Percentiles rank a stretch among this genome's conserved stretches.
phyloP scores from a whole-genome alignment of 148 eudicot genomes.

The Gaultheria prostrata region DNA sequence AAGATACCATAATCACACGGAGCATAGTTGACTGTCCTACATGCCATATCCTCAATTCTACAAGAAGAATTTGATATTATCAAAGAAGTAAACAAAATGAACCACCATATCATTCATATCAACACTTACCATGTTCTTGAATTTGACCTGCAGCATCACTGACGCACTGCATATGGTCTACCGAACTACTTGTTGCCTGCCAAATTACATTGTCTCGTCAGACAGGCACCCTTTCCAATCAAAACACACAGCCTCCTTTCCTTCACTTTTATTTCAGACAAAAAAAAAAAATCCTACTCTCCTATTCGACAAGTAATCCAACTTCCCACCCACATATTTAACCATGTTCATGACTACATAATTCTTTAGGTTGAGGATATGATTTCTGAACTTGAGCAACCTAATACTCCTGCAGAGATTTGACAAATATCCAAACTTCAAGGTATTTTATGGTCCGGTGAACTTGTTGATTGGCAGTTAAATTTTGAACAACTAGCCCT shows the following conservation, averaged over 20 bases:
- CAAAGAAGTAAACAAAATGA: not conserved
- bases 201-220: not conserved
- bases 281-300: not conserved
- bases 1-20: not conserved
- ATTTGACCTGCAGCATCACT: constrained; percentile 76
- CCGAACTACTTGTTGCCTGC: constrained; percentile 59
- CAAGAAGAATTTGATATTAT: not conserved
- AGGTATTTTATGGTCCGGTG: not conserved
- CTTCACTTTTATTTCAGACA: not conserved
- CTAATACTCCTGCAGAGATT: not conserved
- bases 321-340: not conserved
- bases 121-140: constrained; percentile 66
- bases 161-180: constrained; percentile 76
- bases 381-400: not conserved
- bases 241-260: not conserved
- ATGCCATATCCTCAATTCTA: not conserved
- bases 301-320: not conserved
- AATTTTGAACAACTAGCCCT: not conserved
- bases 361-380: not conserved
- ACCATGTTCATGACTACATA: not conserved
- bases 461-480: not conserved
- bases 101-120: not conserved
- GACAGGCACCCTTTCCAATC: not conserved
- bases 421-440: not conserved
- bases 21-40: not conserved